Base-by-base conservation (phyloP, 768 basidiomycete species). In the Phanerochaete sordida region DNA sequence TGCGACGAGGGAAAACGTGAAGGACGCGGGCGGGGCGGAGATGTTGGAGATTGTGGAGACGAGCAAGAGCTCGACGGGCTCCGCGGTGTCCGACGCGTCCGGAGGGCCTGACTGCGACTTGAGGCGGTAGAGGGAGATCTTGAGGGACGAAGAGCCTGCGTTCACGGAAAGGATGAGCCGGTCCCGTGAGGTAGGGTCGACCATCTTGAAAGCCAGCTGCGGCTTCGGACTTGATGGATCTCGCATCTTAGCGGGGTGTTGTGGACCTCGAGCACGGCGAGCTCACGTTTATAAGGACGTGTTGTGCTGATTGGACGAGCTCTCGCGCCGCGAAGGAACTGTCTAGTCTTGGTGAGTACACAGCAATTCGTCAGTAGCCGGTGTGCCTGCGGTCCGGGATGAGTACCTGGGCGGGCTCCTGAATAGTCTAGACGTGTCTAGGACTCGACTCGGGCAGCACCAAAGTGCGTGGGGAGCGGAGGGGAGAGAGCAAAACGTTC, bases 111-210 rank as follows among this genome's bases (percentile, higher is more conserved):
- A 39, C 13, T 37, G 62, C 21, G 63, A 58, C 28, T 65, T 64
- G 28, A 75, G 69, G 43, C 69, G 65, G 66, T 82, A 94, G 47
- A 94, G 81, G 13, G 88, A 85, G 47, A 90, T 83, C 75, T 93
- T 94, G 75, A 94, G 85, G 5, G 91, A 93, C 1, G 91, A 93
- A 0, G 91, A 92, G 39, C 91, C 91, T 5, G 91, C 84, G 65
- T 93, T 93, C 63, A 87, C 78, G 2, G 91, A 78, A 26, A 93
- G 84, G 57, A 91, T 81, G 61, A 84, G 74, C 65, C 65, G 72
- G 66, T 70, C 58, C 26, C 57, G 63, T 28, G 62, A 52, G 7
- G 66, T 61, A 15, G 56, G 51, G 26, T 62, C 62, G 16, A 61
- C 27, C 65, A 68, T 69, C 12, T 46, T 56, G 39, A 43, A 13